Evolutionary conservation across 768 basidiomycete species (phyloP).

Genomic region (Rhodosporidiobolus odoratus): DNA sequence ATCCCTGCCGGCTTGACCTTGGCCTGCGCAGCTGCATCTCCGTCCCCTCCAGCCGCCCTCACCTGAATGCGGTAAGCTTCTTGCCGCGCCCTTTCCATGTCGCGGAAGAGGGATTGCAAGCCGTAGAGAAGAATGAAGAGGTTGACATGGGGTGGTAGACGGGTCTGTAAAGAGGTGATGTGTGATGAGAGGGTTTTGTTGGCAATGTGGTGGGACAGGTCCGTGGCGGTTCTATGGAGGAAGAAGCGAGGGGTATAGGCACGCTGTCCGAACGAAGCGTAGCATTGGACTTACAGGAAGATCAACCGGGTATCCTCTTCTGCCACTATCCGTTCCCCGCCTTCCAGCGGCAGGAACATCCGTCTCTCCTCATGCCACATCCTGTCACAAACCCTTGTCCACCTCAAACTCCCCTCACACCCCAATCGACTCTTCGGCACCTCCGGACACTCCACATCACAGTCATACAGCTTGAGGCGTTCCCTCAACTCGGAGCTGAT

Average conservation of each 20-base stretch:
- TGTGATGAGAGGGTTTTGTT: background rate
- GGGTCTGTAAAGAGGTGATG: slow-evolving; percentile 15
- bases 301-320: slow-evolving; percentile 33
- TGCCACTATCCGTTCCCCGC: slow-evolving; percentile 11
- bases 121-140: slow-evolving; percentile 35
- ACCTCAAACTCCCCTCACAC: slow-evolving; percentile 23
- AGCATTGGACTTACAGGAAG: too few species aligned
- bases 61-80: slow-evolving; percentile 10
- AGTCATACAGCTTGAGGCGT: background rate
- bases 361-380: slow-evolving; percentile 21
- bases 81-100: slow-evolving; percentile 11
- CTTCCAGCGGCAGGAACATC: slow-evolving; percentile 12
- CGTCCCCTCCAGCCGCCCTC: background rate
- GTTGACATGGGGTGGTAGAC: slow-evolving; percentile 26
- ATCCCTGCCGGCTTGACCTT: slow-evolving; percentile 20
- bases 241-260: background rate
- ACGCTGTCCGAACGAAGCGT: too few species aligned
- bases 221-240: slow-evolving; percentile 18
- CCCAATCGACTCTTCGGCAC: background rate
- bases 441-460: slow-evolving; percentile 17
- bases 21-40: background rate
- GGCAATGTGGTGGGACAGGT: slow-evolving; percentile 22
- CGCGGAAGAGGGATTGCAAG: slow-evolving; percentile 12
- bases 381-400: slow-evolving; percentile 28
- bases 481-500: slow-evolving; percentile 1